These are phyloP conservation scores for Ophiosphaerella korrae DNA, from an alignment of 2,329 filamentous ascomycete genomes.

Conservation along the genomic window DNA sequence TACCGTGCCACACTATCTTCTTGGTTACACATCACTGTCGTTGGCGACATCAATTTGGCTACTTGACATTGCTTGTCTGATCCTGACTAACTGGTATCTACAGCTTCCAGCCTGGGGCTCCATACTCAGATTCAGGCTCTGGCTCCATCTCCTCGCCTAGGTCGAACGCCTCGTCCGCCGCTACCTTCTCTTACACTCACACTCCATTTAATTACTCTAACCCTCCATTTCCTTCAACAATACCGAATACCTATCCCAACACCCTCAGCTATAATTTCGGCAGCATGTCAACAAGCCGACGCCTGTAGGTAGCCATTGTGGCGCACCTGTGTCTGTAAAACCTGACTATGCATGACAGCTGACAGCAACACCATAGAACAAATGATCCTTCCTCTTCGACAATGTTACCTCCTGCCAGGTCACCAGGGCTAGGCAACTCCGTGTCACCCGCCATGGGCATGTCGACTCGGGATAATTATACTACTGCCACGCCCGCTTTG, in stretches of 20 bases:
- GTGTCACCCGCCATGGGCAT: constrained; percentile 49
- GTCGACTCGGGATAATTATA: constrained; percentile 53
- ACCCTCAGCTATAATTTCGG: constrained; percentile 45
- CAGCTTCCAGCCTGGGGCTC: constrained; percentile 58
- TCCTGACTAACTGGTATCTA: constrained; percentile 41
- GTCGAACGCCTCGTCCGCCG: constrained; percentile 55
- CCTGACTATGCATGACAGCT: constrained; percentile 46
- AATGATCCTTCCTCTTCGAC: constrained; percentile 56
- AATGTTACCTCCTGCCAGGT: constrained; percentile 53
- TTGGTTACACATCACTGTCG: constrained; percentile 47
- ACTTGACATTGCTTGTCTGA: constrained; percentile 36
- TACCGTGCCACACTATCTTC: constrained; percentile 45
- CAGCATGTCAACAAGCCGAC: constrained; percentile 47
- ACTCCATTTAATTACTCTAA: too few species aligned
- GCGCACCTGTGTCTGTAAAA: constrained; percentile 42
- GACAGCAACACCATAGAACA: constrained; percentile 46
- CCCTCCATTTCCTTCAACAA: constrained; percentile 20
- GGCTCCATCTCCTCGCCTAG: constrained; percentile 60
- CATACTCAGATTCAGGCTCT: constrained; percentile 61
- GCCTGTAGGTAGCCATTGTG: constrained; percentile 52
- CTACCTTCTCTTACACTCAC: constrained; percentile 51
- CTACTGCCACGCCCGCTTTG: constrained; percentile 47
- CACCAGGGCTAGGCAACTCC: constrained; percentile 48
- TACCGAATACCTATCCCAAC: constrained; percentile 42
- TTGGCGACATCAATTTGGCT: constrained; percentile 36